Conservation (phyloP, 179 eudicot species). For the Amaranthus tricolor region DNA sequence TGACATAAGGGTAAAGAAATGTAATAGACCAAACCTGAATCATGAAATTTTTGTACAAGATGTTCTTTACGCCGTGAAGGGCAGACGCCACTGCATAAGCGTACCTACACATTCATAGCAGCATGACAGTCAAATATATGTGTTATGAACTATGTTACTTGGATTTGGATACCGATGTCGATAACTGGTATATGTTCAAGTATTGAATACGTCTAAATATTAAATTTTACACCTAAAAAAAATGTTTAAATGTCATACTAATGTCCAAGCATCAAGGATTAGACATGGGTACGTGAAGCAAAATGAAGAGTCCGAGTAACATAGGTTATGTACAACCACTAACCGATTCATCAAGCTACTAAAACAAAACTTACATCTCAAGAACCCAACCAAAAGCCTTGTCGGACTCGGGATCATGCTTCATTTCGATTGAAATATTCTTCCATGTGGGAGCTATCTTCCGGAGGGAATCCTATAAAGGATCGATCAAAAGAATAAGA, state of each 20-base stretch:
- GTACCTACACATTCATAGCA: conserved; percentile 52
- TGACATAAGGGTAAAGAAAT: not conserved
- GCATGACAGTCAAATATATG: conserved; percentile 5
- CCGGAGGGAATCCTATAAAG: conserved; percentile 63
- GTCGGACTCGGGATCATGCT: conserved; percentile 86
- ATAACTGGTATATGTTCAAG: no score
- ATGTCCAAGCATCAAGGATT: no score
- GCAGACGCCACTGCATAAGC: conserved; percentile 98
- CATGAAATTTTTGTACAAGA: conserved; percentile 96
- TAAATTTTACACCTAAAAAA: no score
- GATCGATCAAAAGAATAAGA: not conserved
- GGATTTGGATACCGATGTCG: no score
- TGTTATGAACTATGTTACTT: not conserved
- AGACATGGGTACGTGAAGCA: no score
- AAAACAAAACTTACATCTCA: conserved; percentile 68
- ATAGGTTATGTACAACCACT: no score
- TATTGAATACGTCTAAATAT: no score
- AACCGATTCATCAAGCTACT: conserved; percentile 1
- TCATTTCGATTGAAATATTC: conserved; percentile 96
- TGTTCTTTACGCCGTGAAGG: conserved; percentile 78
- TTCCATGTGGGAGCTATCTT: conserved; percentile 97
- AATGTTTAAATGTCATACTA: no score
- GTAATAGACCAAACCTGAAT: conserved; percentile 60
- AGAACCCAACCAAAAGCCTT: conserved; percentile 99
- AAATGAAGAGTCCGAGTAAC: no score